Percentiles rank a stretch among this genome's conserved stretches.
Evolutionary conservation across 2,329 filamentous ascomycete species (phyloP).

Genomic region (Ambrosiella beaveri): DNA sequence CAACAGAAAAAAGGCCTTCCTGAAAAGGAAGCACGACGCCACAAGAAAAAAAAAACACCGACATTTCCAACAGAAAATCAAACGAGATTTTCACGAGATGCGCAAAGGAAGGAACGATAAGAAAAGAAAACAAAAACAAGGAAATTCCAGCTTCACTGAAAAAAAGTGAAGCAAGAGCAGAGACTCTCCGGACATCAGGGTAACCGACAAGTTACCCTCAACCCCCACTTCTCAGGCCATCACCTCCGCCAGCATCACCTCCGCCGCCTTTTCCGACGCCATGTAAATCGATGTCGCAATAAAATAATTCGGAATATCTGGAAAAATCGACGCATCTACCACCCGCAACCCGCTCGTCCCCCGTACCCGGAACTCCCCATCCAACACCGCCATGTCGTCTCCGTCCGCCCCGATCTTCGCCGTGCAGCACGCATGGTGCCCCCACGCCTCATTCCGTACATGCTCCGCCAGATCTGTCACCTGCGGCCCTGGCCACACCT

Average conservation of each 20-base stretch:
- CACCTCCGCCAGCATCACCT: slow-evolving; percentile 27
- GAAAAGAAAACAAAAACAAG: no score
- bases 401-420: slow-evolving; percentile 36
- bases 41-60: no score
- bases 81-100: no score
- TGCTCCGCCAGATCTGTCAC: slow-evolving; percentile 19
- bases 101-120: no score
- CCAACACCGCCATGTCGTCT: slow-evolving; percentile 38
- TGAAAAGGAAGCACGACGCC: no score
- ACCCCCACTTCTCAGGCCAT: not conserved
- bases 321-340: slow-evolving; percentile 43
- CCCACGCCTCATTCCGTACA: slow-evolving; percentile 28
- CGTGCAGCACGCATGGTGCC: slow-evolving; percentile 40
- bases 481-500: slow-evolving; percentile 12
- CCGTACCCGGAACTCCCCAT: slow-evolving; percentile 38
- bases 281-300: slow-evolving; percentile 37
- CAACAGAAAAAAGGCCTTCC: no score
- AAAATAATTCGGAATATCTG: slow-evolving; percentile 30
- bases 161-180: no score
- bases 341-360: slow-evolving; percentile 39
- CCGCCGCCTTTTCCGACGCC: slow-evolving; percentile 43
- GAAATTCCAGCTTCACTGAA: no score
- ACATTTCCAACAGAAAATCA: no score
- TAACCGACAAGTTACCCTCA: not conserved
- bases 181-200: no score